These are phyloP conservation scores for Aspergillus cavernicola DNA, from an alignment of 495 filamentous ascomycete species.

Conservation along the genomic window DNA sequence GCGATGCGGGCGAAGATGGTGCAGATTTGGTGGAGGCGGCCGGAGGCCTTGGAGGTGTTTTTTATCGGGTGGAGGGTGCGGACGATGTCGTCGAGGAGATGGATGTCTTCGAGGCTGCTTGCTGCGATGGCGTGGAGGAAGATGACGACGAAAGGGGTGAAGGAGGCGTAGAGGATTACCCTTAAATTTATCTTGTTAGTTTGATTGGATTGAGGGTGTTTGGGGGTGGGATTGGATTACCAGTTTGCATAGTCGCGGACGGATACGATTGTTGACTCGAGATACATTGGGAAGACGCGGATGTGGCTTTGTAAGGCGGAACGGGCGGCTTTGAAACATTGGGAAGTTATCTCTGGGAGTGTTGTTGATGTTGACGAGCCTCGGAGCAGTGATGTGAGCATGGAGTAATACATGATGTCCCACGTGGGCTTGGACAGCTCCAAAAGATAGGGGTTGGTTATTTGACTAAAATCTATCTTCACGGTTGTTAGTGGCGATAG, in stretches of 20 bases:
- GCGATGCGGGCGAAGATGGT: slow-evolving; percentile 16
- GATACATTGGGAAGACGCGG: slow-evolving; percentile 12
- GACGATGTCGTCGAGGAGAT: slow-evolving; percentile 19
- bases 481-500: not conserved
- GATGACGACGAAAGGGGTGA: slow-evolving; percentile 24
- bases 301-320: slow-evolving; percentile 18
- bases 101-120: slow-evolving; percentile 14
- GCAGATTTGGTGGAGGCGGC: slow-evolving; percentile 20
- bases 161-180: slow-evolving; percentile 21
- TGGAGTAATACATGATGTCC: slow-evolving; percentile 21
- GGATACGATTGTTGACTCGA: slow-evolving; percentile 4
- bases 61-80: slow-evolving; percentile 14
- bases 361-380: slow-evolving; percentile 6
- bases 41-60: slow-evolving; percentile 11
- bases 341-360: slow-evolving; percentile 10
- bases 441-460: slow-evolving; percentile 7
- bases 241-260: slow-evolving; percentile 26
- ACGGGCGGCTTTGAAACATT: slow-evolving; percentile 21
- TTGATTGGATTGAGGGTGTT: not conserved
- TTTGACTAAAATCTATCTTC: slow-evolving; percentile 9
- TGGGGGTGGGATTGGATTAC: slow-evolving; percentile 3
- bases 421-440: slow-evolving; percentile 8
- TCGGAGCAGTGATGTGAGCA: slow-evolving; percentile 11
- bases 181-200: slow-evolving; percentile 1
- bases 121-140: slow-evolving; percentile 26